Conservation (phyloP, 2,329 filamentous ascomycete species). For the Incumbomyces lentus region DNA sequence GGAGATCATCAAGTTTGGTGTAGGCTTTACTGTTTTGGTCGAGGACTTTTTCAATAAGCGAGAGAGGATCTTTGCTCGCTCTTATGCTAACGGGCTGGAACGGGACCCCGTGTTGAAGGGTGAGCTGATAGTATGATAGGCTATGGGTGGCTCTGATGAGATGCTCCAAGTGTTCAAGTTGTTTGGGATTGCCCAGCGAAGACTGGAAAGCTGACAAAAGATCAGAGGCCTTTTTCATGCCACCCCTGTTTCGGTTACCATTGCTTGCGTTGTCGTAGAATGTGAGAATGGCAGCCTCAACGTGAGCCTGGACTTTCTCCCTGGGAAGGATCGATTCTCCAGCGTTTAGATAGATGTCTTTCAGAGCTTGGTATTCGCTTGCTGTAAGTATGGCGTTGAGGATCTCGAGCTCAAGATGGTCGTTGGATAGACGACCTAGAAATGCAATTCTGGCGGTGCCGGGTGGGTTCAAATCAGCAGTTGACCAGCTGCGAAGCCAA, state of each 20-base stretch:
- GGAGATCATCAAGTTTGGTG: slow-evolving; percentile 53
- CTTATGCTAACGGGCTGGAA: slow-evolving; percentile 58
- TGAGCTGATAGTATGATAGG: slow-evolving; percentile 55
- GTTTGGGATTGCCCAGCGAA: slow-evolving; percentile 31
- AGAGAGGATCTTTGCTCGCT: slow-evolving; percentile 50
- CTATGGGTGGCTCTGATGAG: slow-evolving; percentile 53
- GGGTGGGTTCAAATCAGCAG: slow-evolving; percentile 18
- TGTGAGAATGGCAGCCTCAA: slow-evolving; percentile 43
- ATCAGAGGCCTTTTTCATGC: slow-evolving; percentile 51
- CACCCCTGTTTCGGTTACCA: slow-evolving; percentile 52
- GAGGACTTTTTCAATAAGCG: slow-evolving; percentile 49
- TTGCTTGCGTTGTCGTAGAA: slow-evolving; percentile 57
- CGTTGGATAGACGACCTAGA: slow-evolving; percentile 21
- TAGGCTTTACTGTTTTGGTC: slow-evolving; percentile 53
- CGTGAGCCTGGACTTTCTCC: slow-evolving; percentile 41
- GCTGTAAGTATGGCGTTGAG: slow-evolving; percentile 44
- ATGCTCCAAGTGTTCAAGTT: slow-evolving; percentile 38
- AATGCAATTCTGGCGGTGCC: slow-evolving; percentile 12
- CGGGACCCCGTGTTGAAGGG: slow-evolving; percentile 52
- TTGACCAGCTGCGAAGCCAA: slow-evolving; percentile 53
- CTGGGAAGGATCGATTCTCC: slow-evolving; percentile 29
- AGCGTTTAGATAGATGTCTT: slow-evolving; percentile 30
- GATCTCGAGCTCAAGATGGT: slow-evolving; percentile 42
- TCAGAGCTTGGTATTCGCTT: slow-evolving; percentile 33
- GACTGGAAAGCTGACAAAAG: slow-evolving; percentile 37